Percentiles rank a stretch among this genome's conserved stretches.
Evolutionary conservation across 2,329 filamentous ascomycete genomes (phyloP).

Genomic region (Orbilia brochopaga): DNA sequence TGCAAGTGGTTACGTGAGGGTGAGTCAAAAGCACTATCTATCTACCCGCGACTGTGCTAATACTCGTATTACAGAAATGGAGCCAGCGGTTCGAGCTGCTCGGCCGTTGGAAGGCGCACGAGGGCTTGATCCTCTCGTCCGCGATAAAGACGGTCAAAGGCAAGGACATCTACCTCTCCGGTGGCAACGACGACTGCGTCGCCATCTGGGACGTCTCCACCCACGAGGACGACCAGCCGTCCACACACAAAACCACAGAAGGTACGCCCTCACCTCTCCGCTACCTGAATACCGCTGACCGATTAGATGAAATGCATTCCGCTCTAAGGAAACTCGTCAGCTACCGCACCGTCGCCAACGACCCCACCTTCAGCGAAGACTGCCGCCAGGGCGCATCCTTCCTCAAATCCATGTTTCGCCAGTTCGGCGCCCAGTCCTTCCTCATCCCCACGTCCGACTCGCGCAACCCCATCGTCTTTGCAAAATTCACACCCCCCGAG

Average conservation of each 20-base stretch:
- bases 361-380: conserved; percentile 84
- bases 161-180: conserved; percentile 87
- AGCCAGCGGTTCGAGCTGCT: conserved; percentile 84
- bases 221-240: conserved; percentile 39
- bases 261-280: conserved; percentile 40
- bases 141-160: conserved; percentile 73
- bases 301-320: conserved; percentile 67
- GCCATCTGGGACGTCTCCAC: conserved; percentile 79
- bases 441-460: conserved; percentile 81
- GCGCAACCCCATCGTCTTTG: conserved; percentile 91
- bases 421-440: conserved; percentile 85
- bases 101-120: conserved; percentile 79
- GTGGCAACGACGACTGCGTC: conserved; percentile 88
- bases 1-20: conserved; percentile 84
- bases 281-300: conserved; percentile 56
- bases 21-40: conserved; percentile 59
- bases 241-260: conserved; percentile 31
- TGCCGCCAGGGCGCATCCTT: conserved; percentile 92
- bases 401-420: conserved; percentile 86
- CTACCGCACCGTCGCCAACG: conserved; percentile 88
- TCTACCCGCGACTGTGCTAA: conserved; percentile 15
- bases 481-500: conserved; percentile 77
- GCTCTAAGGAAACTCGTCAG: conserved; percentile 85
- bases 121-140: conserved; percentile 85
- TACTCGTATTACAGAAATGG: conserved; percentile 64